These are phyloP conservation scores for Phoenix dactylifera DNA, from an alignment of 176 grass and related monocot genomes.

Conservation along the genomic window DNA sequence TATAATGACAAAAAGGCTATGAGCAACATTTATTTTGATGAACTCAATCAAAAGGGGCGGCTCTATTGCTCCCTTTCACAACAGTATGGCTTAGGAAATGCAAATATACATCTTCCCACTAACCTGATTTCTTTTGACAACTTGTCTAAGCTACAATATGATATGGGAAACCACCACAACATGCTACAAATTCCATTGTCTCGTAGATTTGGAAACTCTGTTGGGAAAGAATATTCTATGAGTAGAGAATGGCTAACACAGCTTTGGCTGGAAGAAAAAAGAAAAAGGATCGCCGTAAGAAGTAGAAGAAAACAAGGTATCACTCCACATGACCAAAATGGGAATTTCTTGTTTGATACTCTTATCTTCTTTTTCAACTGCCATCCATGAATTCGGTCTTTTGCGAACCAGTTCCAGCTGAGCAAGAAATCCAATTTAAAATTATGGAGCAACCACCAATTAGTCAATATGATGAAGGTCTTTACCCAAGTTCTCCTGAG, in stretches of 20 bases:
- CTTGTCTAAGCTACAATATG: not conserved
- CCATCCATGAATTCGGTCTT: not conserved
- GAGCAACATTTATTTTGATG: too few relatives aligned
- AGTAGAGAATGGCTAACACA: slow-evolving; percentile 12
- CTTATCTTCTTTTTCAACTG: not conserved
- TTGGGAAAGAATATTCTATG: not conserved
- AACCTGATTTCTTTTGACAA: not conserved
- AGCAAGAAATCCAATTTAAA: slow-evolving; percentile 1
- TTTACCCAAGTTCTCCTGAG: slow-evolving; percentile 11
- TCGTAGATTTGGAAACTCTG: slow-evolving; percentile 5
- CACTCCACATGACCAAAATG: not conserved
- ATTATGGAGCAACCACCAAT: slow-evolving; percentile 2
- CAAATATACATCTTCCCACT: not conserved
- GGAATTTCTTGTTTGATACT: not conserved
- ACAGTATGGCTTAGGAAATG: not conserved
- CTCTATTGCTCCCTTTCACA: not conserved
- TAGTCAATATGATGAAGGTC: slow-evolving; percentile 8
- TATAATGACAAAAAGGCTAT: not conserved
- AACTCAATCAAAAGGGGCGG: too few relatives aligned
- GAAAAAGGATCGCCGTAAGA: not conserved
- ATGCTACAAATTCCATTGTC: not conserved
- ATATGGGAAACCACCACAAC: not conserved
- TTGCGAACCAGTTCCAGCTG: not conserved
- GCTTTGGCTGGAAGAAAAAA: slow-evolving; percentile 12
- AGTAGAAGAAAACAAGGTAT: not conserved